Conservation (phyloP, 768 basidiomycete species). For the Tulasnella sp. region DNA sequence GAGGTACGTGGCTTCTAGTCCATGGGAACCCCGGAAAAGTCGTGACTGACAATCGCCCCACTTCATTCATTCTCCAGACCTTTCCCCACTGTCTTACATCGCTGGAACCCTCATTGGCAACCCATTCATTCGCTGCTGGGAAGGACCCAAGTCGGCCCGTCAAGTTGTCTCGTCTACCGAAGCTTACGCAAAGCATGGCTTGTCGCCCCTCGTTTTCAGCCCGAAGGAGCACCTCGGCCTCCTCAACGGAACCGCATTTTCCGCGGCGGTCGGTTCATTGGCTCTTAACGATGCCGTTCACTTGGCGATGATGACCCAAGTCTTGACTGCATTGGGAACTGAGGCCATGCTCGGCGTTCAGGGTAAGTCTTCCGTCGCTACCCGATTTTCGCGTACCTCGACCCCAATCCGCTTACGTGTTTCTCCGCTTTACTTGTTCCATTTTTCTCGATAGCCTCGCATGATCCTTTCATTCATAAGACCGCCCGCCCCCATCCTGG, state of each 20-base stretch:
- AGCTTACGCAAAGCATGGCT: conserved; percentile 44
- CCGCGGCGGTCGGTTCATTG: conserved; percentile 70
- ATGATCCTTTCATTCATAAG: conserved; percentile 74
- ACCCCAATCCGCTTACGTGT: not conserved
- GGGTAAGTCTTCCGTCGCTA: conserved; percentile 34
- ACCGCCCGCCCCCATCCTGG: conserved; percentile 76
- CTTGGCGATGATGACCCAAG: conserved; percentile 47
- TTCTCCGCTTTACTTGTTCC: not conserved
- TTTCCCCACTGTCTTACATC: conserved; percentile 78
- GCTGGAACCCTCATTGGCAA: conserved; percentile 78
- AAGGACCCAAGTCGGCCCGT: conserved; percentile 32
- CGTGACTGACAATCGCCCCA: not conserved
- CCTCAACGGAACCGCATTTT: conserved; percentile 79
- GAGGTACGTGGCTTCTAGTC: conserved; percentile 38
- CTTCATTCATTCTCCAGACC: conserved; percentile 41
- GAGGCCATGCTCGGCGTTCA: conserved; percentile 76
- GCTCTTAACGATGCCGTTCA: conserved; percentile 64
- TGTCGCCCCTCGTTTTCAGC: conserved; percentile 51
- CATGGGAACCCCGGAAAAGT: conserved; percentile 24
- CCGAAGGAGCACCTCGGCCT: conserved; percentile 41
- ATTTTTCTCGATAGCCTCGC: conserved; percentile 45
- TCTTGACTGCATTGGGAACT: conserved; percentile 76
- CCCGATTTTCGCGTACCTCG: conserved; percentile 43
- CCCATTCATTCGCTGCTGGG: conserved; percentile 62
- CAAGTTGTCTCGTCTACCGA: conserved; percentile 36